Percentiles rank a stretch among this genome's conserved stretches.
Evolutionary conservation across 306 rosid genomes (phyloP).

Genomic region (Vigna trinervia): DNA sequence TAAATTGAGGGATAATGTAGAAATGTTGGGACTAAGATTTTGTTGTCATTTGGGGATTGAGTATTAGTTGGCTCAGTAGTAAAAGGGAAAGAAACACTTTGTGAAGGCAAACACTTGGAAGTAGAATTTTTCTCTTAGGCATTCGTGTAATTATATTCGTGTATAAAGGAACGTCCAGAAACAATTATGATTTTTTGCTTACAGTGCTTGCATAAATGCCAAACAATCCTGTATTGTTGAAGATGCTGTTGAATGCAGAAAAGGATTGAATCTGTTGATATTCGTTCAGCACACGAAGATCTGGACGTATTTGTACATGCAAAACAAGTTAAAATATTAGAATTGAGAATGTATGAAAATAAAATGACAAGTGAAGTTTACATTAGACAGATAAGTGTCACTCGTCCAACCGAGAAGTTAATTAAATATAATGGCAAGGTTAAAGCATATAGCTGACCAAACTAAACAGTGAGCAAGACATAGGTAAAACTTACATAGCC

Average conservation of each 20-base stretch:
- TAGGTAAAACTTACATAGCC: conserved; percentile 75
- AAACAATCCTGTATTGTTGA: conserved; percentile 84
- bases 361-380: conserved; percentile 33
- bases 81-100: not conserved
- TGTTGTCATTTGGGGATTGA: not conserved
- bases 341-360: not conserved
- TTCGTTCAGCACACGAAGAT: conserved; percentile 84
- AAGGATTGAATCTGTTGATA: conserved; percentile 81
- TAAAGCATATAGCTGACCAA: conserved; percentile 24
- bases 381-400: not conserved
- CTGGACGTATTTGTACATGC: conserved; percentile 50
- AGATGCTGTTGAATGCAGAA: conserved; percentile 94
- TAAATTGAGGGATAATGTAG: not conserved
- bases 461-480: conserved; percentile 13
- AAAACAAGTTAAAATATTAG: conserved; percentile 25
- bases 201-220: conserved; percentile 90
- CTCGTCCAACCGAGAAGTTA: conserved; percentile 11
- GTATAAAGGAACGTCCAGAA: conserved; percentile 19
- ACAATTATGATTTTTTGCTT: conserved; percentile 45
- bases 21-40: not conserved
- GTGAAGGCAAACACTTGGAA: not conserved
- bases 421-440: conserved; percentile 14
- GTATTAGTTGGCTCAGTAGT: not conserved
- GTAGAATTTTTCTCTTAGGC: not conserved
- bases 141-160: not conserved